These are phyloP conservation scores for Suillus hirtellus DNA, from an alignment of 768 basidiomycete species.

Conservation along the genomic window DNA sequence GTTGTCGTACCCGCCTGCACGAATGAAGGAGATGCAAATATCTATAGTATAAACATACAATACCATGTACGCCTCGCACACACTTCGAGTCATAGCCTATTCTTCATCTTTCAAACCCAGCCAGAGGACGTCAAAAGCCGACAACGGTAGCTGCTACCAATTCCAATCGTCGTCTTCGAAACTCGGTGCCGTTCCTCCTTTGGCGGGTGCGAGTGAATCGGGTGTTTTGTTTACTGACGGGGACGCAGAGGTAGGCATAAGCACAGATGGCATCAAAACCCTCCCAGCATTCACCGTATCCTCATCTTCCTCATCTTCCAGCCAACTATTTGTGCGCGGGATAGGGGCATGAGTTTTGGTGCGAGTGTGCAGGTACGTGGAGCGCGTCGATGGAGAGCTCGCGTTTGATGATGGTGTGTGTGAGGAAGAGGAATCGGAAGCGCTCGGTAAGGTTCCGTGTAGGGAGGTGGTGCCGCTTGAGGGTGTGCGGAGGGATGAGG, in stretches of 20 bases:
- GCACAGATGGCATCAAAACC: constrained; percentile 34
- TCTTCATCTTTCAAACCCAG: not conserved
- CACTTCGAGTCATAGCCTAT: not conserved
- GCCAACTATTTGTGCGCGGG: constrained; percentile 27
- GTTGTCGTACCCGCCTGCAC: not conserved
- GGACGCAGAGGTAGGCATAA: constrained; percentile 22
- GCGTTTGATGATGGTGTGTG: constrained; percentile 16
- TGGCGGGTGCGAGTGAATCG: constrained; percentile 8
- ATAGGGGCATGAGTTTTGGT: constrained; percentile 15
- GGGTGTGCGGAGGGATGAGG: constrained; percentile 21
- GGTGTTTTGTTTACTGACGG: constrained; percentile 9
- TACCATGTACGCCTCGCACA: not conserved
- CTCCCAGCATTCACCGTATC: constrained; percentile 20
- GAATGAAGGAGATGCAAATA: not conserved
- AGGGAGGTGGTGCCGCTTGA: constrained; percentile 16
- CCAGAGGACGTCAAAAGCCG: not conserved
- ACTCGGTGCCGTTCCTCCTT: constrained; percentile 13
- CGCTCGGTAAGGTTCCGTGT: constrained; percentile 14
- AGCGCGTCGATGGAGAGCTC: constrained; percentile 21
- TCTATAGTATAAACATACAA: not conserved
- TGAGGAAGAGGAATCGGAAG: constrained; percentile 14
- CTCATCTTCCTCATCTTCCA: constrained; percentile 43
- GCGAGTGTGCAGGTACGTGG: constrained; percentile 12
- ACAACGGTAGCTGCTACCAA: constrained; percentile 39
- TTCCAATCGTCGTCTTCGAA: constrained; percentile 60